These are phyloP conservation scores for Coniochaeta sp. DNA, from an alignment of 2,329 filamentous ascomycete genomes.

Conservation along the genomic window DNA sequence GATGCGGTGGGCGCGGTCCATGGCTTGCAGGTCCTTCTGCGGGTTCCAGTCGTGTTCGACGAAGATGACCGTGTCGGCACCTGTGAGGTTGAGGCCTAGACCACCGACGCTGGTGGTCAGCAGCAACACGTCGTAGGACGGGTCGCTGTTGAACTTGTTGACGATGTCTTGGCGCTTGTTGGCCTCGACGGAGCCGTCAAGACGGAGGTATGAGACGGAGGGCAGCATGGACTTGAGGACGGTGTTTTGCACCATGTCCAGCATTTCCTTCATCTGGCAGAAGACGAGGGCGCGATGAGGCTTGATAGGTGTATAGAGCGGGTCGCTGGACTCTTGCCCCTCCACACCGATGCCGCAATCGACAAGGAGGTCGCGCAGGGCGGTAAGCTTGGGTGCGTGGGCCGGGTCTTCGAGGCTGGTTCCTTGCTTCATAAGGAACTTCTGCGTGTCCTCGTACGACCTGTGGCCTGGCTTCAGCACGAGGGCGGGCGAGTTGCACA, in stretches of 20 bases:
- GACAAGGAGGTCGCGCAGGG: constrained; percentile 83
- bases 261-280: constrained; percentile 99
- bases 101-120: constrained; percentile 94
- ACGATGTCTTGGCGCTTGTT: constrained; percentile 95
- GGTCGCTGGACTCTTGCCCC: constrained; percentile 47
- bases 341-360: constrained; percentile 93
- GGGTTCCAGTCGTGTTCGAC: constrained; percentile 99
- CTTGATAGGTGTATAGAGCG: constrained; percentile 74
- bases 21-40: constrained; percentile 95
- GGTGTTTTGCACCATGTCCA: constrained; percentile 95
- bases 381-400: constrained; percentile 89
- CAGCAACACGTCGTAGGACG: constrained; percentile 88
- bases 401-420: constrained; percentile 76
- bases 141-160: constrained; percentile 97
- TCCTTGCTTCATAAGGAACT: constrained; percentile 68
- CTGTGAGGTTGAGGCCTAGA: constrained; percentile 88
- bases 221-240: constrained; percentile 89
- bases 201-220: constrained; percentile 84
- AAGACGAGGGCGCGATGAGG: constrained; percentile 95
- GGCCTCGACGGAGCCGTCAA: constrained; percentile 89
- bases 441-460: constrained; percentile 82
- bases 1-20: constrained; percentile 97
- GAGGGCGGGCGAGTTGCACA: constrained; percentile 94
- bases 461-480: constrained; percentile 93
- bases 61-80: constrained; percentile 97